Percentiles rank a stretch among this genome's conserved stretches.
Conservation (phyloP, 352 stramenopile genomes). For the Phytophthora constricta region DNA sequence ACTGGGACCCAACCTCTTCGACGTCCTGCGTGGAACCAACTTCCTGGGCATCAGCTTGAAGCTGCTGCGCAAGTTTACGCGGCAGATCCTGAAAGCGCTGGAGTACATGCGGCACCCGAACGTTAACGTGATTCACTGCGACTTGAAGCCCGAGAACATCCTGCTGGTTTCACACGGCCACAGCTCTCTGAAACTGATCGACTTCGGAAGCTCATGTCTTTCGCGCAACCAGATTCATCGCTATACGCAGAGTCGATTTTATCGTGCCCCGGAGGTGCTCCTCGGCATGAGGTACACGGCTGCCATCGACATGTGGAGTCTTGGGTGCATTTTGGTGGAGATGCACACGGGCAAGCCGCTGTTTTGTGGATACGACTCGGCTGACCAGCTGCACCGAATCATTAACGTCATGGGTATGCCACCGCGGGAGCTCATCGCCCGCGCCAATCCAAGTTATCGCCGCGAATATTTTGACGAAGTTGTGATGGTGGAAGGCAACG, state of each 20-base stretch:
- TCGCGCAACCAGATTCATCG: constrained; percentile 96
- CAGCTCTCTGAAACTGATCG: constrained; percentile 98
- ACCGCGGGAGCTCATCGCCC: constrained; percentile 91
- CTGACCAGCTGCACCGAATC: constrained; percentile 98
- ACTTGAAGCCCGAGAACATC: constrained; percentile 99
- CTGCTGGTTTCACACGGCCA: constrained; percentile 93
- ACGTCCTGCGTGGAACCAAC: constrained; percentile 95
- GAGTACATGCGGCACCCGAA: constrained; percentile 89
- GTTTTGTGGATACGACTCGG: constrained; percentile 96
- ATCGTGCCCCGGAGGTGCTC: constrained; percentile 92
- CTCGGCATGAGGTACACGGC: constrained; percentile 83
- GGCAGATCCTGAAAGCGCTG: constrained; percentile 93
- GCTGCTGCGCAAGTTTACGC: constrained; percentile 95
- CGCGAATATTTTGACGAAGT: constrained; percentile 94
- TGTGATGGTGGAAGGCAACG: constrained; percentile 60
- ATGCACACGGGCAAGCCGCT: constrained; percentile 99
- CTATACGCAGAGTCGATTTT: constrained; percentile 99
- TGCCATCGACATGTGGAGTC: constrained; percentile 92
- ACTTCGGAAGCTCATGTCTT: constrained; percentile 98
- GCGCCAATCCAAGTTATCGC: constrained; percentile 80
- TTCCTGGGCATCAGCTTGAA: constrained; percentile 93
- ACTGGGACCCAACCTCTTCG: constrained; percentile 97
- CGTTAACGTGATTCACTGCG: constrained; percentile 98
- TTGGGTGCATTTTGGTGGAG: constrained; percentile 93
- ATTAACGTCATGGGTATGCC: constrained; percentile 95